Conservation (phyloP, 2,329 filamentous ascomycete species). For the Madurella mycetomatis region DNA sequence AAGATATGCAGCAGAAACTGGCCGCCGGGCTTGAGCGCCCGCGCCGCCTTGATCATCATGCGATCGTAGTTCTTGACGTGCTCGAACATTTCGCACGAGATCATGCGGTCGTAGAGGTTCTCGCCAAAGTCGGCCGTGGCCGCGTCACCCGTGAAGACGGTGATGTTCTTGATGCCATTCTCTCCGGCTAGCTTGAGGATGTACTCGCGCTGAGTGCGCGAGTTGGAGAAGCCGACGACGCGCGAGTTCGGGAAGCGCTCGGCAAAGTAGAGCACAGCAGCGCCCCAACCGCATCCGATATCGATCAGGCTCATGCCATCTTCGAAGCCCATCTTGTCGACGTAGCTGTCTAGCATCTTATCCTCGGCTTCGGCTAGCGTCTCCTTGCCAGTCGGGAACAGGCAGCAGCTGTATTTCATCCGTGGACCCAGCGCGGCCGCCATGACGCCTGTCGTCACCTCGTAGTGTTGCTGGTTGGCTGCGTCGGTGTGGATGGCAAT, state of each 20-base stretch:
- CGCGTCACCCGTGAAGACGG: slow-evolving; percentile 62
- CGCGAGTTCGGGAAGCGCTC: slow-evolving; percentile 57
- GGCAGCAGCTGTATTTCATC: slow-evolving; percentile 68
- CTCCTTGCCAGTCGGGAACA: slow-evolving; percentile 59
- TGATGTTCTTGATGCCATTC: slow-evolving; percentile 56
- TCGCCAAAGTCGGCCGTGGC: slow-evolving; percentile 60
- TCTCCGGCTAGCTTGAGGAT: slow-evolving; percentile 56
- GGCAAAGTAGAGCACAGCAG: slow-evolving; percentile 60
- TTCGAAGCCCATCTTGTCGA: slow-evolving; percentile 53
- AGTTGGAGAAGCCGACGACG: slow-evolving; percentile 67
- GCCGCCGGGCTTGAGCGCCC: slow-evolving; percentile 56
- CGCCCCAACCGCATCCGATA: slow-evolving; percentile 68
- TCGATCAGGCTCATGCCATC: slow-evolving; percentile 61
- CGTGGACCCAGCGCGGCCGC: slow-evolving; percentile 58
- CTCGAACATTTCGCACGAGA: slow-evolving; percentile 68
- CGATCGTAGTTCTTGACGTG: slow-evolving; percentile 74
- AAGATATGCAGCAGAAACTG: slow-evolving; percentile 70
- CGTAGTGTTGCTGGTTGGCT: slow-evolving; percentile 68
- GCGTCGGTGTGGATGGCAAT: slow-evolving; percentile 64
- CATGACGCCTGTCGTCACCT: slow-evolving; percentile 63
- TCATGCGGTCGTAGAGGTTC: slow-evolving; percentile 57
- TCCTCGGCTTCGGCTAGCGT: slow-evolving; percentile 63
- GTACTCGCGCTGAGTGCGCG: slow-evolving; percentile 61
- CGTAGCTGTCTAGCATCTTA: slow-evolving; percentile 60
- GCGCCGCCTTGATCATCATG: slow-evolving; percentile 58